A percentile compares a stretch with the other conserved stretches of the same genome.
phyloP scores from a whole-genome alignment of 2,329 filamentous ascomycete species.

The Epichloe typhina region DNA sequence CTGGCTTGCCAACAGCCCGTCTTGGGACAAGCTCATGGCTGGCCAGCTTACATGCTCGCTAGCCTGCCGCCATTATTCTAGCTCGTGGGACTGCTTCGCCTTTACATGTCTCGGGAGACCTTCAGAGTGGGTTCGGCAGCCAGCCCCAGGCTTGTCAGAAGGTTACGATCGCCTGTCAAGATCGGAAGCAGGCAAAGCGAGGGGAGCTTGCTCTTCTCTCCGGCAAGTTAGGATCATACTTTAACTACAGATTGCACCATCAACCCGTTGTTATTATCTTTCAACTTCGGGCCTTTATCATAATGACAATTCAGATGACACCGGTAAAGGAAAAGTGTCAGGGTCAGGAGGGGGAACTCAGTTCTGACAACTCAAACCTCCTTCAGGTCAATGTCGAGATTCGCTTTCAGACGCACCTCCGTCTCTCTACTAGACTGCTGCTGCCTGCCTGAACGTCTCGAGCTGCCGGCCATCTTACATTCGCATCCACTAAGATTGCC shows the following conservation, averaged over 20 bases:
- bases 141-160: conserved; percentile 5
- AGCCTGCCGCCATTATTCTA: conserved; percentile 6
- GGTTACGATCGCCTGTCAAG: conserved; percentile 7
- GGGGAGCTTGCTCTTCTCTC: not conserved
- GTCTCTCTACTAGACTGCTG: not conserved
- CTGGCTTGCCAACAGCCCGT: conserved; percentile 5
- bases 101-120: conserved; percentile 16
- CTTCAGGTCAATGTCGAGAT: not conserved
- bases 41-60: conserved; percentile 1
- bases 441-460: not conserved
- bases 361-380: not conserved
- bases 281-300: conserved; percentile 1
- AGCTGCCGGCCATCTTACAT: not conserved
- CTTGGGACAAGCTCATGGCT: conserved; percentile 10
- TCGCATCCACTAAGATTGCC: conserved; percentile 3
- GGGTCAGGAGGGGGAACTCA: not conserved
- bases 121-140: conserved; percentile 8
- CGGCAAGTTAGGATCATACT: conserved; percentile 1
- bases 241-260: not conserved
- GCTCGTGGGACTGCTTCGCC: conserved; percentile 4
- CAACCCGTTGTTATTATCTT: not conserved
- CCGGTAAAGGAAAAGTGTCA: conserved; percentile 3
- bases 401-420: not conserved
- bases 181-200: conserved; percentile 4
- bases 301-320: not conserved